A percentile compares a stretch with the other conserved stretches of the same genome.
phyloP scores from a whole-genome alignment of 257 asterid genomes.

The Ligustrum vulgare region DNA sequence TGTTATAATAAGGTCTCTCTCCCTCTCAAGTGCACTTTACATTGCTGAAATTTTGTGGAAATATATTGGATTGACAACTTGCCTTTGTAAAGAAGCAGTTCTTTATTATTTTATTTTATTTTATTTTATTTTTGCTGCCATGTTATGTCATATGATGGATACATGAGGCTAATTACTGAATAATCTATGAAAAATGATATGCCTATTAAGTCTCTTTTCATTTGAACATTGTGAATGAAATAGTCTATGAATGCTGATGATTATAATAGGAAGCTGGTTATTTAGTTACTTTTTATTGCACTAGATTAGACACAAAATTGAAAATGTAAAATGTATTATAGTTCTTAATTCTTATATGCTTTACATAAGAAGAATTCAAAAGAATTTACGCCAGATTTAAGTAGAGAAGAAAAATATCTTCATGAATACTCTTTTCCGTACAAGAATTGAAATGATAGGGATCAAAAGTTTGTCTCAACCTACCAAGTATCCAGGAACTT shows the following conservation, averaged over 20 bases:
- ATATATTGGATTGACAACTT: not conserved
- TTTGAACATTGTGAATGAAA: not conserved
- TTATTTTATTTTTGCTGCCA: not conserved
- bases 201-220: not conserved
- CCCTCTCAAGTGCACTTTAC: not conserved
- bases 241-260: not conserved
- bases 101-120: not conserved
- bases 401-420: slow-evolving; percentile 9
- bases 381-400: not conserved
- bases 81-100: not conserved
- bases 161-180: not conserved
- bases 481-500: not conserved
- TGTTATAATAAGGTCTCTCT: not conserved
- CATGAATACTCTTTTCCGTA: not conserved
- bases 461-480: not conserved
- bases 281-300: not conserved
- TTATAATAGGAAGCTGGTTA: not conserved
- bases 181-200: not conserved
- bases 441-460: not conserved
- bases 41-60: not conserved
- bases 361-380: not conserved
- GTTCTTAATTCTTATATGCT: not conserved
- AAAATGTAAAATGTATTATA: not conserved
- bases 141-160: not conserved
- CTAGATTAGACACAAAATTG: not conserved